Conservation (phyloP, 495 filamentous ascomycete species). For the Penicillium ochrochloron region DNA sequence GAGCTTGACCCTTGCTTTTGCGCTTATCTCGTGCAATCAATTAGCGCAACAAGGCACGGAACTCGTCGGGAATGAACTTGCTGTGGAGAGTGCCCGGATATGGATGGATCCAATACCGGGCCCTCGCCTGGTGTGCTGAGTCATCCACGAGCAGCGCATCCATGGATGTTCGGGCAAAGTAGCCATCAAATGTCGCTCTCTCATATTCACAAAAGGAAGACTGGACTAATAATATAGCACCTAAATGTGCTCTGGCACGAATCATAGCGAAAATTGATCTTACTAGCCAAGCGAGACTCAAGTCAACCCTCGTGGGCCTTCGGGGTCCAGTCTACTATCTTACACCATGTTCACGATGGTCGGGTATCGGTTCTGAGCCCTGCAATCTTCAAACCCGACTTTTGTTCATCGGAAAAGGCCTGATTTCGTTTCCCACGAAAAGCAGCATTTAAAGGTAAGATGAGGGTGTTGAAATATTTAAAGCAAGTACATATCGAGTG, state of each 20-base stretch:
- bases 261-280: not conserved
- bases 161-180: no score
- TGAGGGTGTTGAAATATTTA: not conserved
- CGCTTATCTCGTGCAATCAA: not conserved
- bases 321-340: not conserved
- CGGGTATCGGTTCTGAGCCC: conserved; percentile 2
- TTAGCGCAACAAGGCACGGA: not conserved
- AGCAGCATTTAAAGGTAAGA: not conserved
- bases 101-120: not conserved
- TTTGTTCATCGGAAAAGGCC: not conserved
- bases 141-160: not conserved
- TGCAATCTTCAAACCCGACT: not conserved
- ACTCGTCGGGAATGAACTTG: conserved; percentile 1
- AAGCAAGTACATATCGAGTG: not conserved
- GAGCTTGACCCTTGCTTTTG: not conserved
- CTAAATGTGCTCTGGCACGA: not conserved
- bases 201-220: not conserved
- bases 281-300: not conserved
- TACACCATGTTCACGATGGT: not conserved
- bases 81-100: not conserved
- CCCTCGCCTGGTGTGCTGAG: not conserved
- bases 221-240: not conserved
- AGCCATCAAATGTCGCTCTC: no score
- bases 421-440: not conserved
- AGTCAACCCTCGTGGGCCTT: not conserved